phyloP scores from a whole-genome alignment of 2,329 filamentous ascomycete genomes.

The Ophiocordyceps camponoti-saundersi region DNA sequence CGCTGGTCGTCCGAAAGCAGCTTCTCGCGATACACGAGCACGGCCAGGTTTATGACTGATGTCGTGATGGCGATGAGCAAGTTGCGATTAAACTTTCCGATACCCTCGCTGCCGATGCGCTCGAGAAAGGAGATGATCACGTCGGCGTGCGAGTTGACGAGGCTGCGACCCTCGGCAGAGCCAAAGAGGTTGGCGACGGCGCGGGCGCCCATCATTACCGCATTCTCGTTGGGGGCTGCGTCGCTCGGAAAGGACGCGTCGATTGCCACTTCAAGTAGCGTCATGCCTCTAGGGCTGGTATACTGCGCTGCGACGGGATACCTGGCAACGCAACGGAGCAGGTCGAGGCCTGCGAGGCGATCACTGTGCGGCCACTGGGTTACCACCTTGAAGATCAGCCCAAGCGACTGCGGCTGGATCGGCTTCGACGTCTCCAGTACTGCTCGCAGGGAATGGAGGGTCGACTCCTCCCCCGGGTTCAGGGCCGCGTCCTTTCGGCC shows the following conservation, averaged over 20 bases:
- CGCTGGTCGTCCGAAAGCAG: constrained; percentile 16
- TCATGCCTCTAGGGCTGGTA: constrained; percentile 31
- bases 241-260: constrained; percentile 25
- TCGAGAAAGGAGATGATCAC: constrained; percentile 46
- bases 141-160: constrained; percentile 41
- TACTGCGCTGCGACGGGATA: constrained; percentile 49
- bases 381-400: constrained; percentile 53
- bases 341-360: constrained; percentile 69
- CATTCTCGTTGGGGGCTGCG: constrained; percentile 52
- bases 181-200: constrained; percentile 72
- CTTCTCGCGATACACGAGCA: constrained; percentile 40
- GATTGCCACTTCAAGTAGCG: constrained; percentile 40
- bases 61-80: constrained; percentile 71
- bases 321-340: constrained; percentile 67
- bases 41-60: constrained; percentile 68
- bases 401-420: constrained; percentile 33
- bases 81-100: constrained; percentile 53
- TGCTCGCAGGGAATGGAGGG: constrained; percentile 41
- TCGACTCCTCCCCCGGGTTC: constrained; percentile 51
- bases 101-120: constrained; percentile 32
- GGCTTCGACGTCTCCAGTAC: constrained; percentile 43
- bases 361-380: constrained; percentile 68
- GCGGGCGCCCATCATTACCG: constrained; percentile 72
- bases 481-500: constrained; percentile 60
- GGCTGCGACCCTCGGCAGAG: constrained; percentile 50